phyloP scores from a whole-genome alignment of 495 filamentous ascomycete genomes.

The Aeminium ludgeri region DNA sequence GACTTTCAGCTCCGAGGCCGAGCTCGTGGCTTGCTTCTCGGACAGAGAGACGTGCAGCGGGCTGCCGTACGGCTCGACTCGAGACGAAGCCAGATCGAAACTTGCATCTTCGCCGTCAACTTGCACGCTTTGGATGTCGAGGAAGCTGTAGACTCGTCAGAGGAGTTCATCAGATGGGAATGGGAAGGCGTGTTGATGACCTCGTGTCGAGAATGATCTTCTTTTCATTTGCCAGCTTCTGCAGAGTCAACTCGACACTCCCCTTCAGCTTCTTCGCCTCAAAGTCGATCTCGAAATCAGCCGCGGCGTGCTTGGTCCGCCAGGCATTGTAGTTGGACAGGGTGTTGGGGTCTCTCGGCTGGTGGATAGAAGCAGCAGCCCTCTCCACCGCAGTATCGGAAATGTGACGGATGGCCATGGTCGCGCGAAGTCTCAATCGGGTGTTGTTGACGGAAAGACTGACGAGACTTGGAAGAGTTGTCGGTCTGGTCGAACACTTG shows the following conservation, averaged over 20 bases:
- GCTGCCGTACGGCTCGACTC: slow-evolving; percentile 59
- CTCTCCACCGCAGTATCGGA: slow-evolving; percentile 7
- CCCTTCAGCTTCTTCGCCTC: slow-evolving; percentile 54
- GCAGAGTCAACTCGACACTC: slow-evolving; percentile 54
- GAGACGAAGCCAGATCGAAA: slow-evolving; percentile 48
- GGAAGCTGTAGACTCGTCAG: slow-evolving; percentile 39
- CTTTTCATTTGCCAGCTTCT: slow-evolving; percentile 51
- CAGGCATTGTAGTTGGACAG: slow-evolving; percentile 80
- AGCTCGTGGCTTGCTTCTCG: slow-evolving; percentile 26
- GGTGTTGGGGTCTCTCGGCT: slow-evolving; percentile 59
- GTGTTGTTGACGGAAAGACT: neutral
- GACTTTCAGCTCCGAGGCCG: neutral
- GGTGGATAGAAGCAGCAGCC: slow-evolving; percentile 12
- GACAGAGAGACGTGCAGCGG: slow-evolving; percentile 61
- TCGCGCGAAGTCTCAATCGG: neutral
- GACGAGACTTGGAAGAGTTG: neutral
- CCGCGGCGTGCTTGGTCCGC: slow-evolving; percentile 60
- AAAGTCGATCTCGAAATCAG: slow-evolving; percentile 69
- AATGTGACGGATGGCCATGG: slow-evolving; percentile 12
- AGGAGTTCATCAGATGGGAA: neutral
- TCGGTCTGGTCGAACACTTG: neutral
- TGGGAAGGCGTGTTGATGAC: slow-evolving; percentile 2
- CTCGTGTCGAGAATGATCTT: slow-evolving; percentile 71
- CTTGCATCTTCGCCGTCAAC: slow-evolving; percentile 41
- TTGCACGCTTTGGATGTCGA: slow-evolving; percentile 51